Evolutionary conservation across 345 rosid genomes (phyloP), one percentile per base, ranked within the genome.

Genomic region (Nasturtium officinale): DNA sequence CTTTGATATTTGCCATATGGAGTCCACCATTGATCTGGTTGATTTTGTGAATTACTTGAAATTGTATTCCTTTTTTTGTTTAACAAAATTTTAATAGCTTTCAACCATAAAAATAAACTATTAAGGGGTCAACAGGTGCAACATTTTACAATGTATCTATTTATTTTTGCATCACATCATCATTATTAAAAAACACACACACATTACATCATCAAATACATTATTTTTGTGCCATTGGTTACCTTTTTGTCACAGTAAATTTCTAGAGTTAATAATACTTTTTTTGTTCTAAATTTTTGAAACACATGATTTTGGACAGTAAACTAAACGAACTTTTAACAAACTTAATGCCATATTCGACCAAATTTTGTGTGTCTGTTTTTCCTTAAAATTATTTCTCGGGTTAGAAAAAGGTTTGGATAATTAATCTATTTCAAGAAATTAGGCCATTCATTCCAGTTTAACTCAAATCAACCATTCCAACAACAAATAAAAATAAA

Each of bases 21-120:
- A 57, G 70, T 30, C 64, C 47, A 73, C 50, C 43, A 10, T 54
- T 35, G 18, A 53, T 64, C 10, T 42, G 69, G 13, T 42, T 64
- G 29, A 30, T n/a, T 43, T 73, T 73, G 9, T 43, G 43, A 53
- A 18, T 63, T 30, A 53, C 53, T 5, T 23, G 11, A 35, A 33
- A 13, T 57, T 32, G 29, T 13, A 5, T 29, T 69, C 16, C 15
- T 35, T 35, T 16, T 25, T 52, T 51, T 57, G 3, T 10, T 4
- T 25, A 48, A 48, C 25, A 59, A 37, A 18, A 26, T 37, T 17
- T 40, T 6, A 37, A 7, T 26, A 26, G 4, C 28, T 26, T 26
- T 26, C 28, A 26, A 26, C 28, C 28, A 26, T 2, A 26, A 26
- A 2, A 26, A 26, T 26, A 26, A n/a, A n/a, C n/a, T n/a, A n/a